Evolutionary conservation across 768 basidiomycete species (phyloP).

Genomic region (Ephemerocybe angulata): DNA sequence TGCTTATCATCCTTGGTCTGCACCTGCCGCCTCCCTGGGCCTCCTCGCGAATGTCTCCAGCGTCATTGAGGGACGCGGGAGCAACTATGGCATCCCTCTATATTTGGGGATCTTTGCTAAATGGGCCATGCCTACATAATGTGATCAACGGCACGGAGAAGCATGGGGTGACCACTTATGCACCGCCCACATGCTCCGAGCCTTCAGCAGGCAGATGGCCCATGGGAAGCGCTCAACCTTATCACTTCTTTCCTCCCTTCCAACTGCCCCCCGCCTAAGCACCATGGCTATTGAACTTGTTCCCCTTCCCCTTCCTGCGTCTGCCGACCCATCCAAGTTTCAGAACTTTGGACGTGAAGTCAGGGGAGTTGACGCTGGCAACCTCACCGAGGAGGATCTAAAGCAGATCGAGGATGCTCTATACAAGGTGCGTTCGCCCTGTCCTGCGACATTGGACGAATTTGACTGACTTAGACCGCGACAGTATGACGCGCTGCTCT

Average conservation of each 20-base stretch:
- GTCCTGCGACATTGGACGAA: not conserved
- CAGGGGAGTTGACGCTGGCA: conserved; percentile 62
- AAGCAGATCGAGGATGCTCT: conserved; percentile 61
- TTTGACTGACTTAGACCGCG: not conserved
- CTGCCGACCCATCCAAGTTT: conserved; percentile 67
- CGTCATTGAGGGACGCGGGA: too few relatives aligned
- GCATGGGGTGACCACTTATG: too few relatives aligned
- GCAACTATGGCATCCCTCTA: too few relatives aligned
- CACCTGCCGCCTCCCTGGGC: too few relatives aligned
- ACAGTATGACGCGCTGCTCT: conserved; percentile 70
- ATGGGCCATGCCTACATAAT: too few relatives aligned
- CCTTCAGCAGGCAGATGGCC: conserved; percentile 1
- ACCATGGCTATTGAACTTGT: conserved; percentile 64
- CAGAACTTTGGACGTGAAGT: conserved; percentile 71
- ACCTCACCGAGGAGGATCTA: conserved; percentile 57
- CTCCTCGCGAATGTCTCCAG: too few relatives aligned
- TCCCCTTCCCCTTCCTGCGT: conserved; percentile 64
- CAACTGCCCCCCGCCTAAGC: not conserved
- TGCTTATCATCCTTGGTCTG: too few relatives aligned
- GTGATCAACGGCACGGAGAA: too few relatives aligned
- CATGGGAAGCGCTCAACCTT: not conserved
- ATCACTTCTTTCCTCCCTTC: not conserved
- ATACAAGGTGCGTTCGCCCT: conserved; percentile 57
- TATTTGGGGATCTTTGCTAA: too few relatives aligned
- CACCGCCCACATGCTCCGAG: conserved; percentile 4